Conservation (phyloP, 768 basidiomycete genomes). For the Lentinula guzmanii region DNA sequence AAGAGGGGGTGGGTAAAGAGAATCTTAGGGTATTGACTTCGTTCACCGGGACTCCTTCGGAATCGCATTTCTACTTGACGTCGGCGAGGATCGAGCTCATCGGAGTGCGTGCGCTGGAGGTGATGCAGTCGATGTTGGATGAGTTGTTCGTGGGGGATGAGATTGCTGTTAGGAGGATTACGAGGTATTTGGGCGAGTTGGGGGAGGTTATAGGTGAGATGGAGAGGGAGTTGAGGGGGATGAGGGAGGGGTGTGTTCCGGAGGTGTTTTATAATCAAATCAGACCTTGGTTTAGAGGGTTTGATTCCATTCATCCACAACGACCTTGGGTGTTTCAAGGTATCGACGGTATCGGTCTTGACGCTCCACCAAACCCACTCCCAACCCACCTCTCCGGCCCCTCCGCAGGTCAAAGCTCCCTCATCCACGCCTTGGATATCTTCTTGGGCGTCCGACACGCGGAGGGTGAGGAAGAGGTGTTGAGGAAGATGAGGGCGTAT, state of each 20-base stretch:
- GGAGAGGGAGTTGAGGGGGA: constrained; percentile 32
- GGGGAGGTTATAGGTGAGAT: constrained; percentile 40
- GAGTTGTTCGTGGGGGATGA: constrained; percentile 53
- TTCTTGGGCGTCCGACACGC: constrained; percentile 42
- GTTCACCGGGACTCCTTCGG: constrained; percentile 48
- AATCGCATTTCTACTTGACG: constrained; percentile 55
- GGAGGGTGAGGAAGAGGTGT: no score
- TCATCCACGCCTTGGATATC: constrained; percentile 49
- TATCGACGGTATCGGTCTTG: constrained; percentile 17
- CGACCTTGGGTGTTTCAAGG: constrained; percentile 41
- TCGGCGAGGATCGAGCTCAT: constrained; percentile 55
- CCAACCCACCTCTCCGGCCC: constrained; percentile 43
- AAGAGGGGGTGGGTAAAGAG: constrained; percentile 34
- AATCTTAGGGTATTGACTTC: constrained; percentile 41
- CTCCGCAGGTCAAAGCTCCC: constrained; percentile 55
- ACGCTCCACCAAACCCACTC: not conserved
- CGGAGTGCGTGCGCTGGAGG: constrained; percentile 45
- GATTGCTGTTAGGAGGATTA: constrained; percentile 41
- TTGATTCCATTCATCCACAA: constrained; percentile 22
- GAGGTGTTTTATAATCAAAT: constrained; percentile 50
- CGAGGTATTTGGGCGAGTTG: constrained; percentile 40
- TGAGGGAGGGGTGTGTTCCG: constrained; percentile 46
- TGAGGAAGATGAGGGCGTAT: constrained; percentile 45
- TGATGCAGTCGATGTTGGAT: constrained; percentile 53
- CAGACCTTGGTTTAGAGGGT: constrained; percentile 61